Percentiles rank a stretch among this genome's conserved stretches.
Evolutionary conservation across 2,329 filamentous ascomycete genomes (phyloP).

Genomic region (Aspergillus ibericus): DNA sequence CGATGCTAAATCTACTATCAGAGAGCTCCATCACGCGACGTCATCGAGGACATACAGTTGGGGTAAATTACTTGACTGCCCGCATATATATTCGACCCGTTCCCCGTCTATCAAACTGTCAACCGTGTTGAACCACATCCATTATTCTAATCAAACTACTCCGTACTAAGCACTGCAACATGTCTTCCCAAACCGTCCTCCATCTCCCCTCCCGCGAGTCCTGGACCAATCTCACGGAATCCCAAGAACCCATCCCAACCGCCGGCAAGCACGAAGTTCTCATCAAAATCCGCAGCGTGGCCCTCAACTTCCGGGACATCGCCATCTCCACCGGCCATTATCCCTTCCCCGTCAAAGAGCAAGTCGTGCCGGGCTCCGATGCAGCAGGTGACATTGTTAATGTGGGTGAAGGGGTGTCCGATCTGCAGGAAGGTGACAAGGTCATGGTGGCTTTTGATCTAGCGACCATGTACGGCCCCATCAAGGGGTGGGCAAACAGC

Average conservation of each 20-base stretch:
- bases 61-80: too few species aligned
- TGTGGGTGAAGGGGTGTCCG: slow-evolving; percentile 53
- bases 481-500: slow-evolving; percentile 10
- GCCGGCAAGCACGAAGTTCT: slow-evolving; percentile 67
- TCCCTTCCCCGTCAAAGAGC: slow-evolving; percentile 46
- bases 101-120: too few species aligned
- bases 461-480: slow-evolving; percentile 7
- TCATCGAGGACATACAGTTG: too few species aligned
- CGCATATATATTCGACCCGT: too few species aligned
- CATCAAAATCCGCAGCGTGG: slow-evolving; percentile 54
- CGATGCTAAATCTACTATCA: too few species aligned
- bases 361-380: slow-evolving; percentile 46
- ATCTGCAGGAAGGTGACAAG: slow-evolving; percentile 54
- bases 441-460: slow-evolving; percentile 34
- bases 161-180: too few species aligned
- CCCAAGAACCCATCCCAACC: slow-evolving; percentile 46
- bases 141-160: too few species aligned
- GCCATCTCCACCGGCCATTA: slow-evolving; percentile 48
- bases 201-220: slow-evolving; percentile 10
- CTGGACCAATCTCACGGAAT: slow-evolving; percentile 11
- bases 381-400: slow-evolving; percentile 43
- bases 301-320: slow-evolving; percentile 45
- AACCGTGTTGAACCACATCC: too few species aligned
- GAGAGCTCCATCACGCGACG: too few species aligned
- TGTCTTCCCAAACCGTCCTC: slow-evolving; percentile 15